Conservation (phyloP, 345 rosid genomes). For the Cardiospermum halicacabum region DNA sequence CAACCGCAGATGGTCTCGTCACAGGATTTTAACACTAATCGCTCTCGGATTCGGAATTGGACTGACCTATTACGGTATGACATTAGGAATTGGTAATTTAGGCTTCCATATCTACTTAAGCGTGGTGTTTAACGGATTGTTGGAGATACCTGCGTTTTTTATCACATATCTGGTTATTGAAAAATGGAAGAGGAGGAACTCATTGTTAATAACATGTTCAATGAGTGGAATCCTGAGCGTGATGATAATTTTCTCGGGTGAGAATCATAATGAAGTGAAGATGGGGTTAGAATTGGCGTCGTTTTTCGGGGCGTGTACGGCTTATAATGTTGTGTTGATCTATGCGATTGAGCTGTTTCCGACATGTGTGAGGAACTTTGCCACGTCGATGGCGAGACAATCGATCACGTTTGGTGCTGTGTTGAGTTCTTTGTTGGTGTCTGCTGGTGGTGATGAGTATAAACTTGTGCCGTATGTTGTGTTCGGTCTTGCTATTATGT, state of each 20-base stretch:
- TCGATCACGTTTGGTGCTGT: conserved; percentile 25
- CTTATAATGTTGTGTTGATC: conserved; percentile 1
- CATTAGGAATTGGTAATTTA: conserved; percentile 40
- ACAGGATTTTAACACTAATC: conserved; percentile 20
- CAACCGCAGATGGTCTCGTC: conserved; percentile 20
- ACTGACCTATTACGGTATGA: conserved; percentile 40
- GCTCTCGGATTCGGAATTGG: conserved; percentile 41
- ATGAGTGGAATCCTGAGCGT: conserved; percentile 34
- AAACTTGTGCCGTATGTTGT: conserved; percentile 24
- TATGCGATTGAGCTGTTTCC: conserved; percentile 16
- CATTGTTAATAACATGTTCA: conserved; percentile 22
- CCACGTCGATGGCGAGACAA: conserved; percentile 12
- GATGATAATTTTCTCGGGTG: conserved; percentile 19
- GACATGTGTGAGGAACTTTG: conserved; percentile 9
- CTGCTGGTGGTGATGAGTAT: conserved; percentile 21
- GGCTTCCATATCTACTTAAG: conserved; percentile 28
- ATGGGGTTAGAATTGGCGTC: conserved; percentile 7
- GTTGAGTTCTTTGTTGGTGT: conserved; percentile 30
- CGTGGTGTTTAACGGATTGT: conserved; percentile 36
- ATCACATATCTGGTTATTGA: conserved; percentile 30
- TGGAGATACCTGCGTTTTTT: conserved; percentile 33
- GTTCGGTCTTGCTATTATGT: conserved; percentile 21
- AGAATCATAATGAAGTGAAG: background rate
- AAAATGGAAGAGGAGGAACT: conserved; percentile 30
- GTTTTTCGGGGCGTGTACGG: conserved; percentile 6